These are phyloP conservation scores for Penicillium lagena DNA, from an alignment of 495 filamentous ascomycete species.

Conservation along the genomic window DNA sequence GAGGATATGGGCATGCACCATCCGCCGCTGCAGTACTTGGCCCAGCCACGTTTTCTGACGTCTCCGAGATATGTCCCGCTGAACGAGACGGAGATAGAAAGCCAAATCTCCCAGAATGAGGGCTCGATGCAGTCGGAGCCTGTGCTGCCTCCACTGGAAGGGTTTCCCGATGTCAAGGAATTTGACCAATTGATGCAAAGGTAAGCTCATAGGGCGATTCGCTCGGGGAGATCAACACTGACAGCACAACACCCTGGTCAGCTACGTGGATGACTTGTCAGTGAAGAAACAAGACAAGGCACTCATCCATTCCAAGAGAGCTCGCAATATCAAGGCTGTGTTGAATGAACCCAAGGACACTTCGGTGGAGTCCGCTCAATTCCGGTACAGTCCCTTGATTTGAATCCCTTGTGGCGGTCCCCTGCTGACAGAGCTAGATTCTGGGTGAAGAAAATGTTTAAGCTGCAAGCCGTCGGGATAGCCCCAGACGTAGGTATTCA, in stretches of 20 bases:
- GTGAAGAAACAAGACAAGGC: slow-evolving; percentile 56
- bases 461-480: slow-evolving; percentile 34
- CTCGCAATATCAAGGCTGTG: slow-evolving; percentile 48
- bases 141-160: slow-evolving; percentile 37
- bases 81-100: slow-evolving; percentile 35
- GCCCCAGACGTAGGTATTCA: slow-evolving; percentile 25
- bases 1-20: slow-evolving; percentile 28
- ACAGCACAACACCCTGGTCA: slow-evolving; percentile 4
- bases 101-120: slow-evolving; percentile 38
- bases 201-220: slow-evolving; percentile 15
- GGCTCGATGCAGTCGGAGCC: slow-evolving; percentile 37
- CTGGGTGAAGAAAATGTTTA: slow-evolving; percentile 60
- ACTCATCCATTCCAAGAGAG: slow-evolving; percentile 47
- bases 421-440: slow-evolving; percentile 33
- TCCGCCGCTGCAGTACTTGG: slow-evolving; percentile 25
- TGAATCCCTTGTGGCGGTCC: background rate
- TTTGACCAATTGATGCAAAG: slow-evolving; percentile 51
- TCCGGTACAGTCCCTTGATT: slow-evolving; percentile 28
- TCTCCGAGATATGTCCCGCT: slow-evolving; percentile 29
- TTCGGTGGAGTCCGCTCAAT: slow-evolving; percentile 53
- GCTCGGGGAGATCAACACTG: background rate
- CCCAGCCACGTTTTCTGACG: slow-evolving; percentile 30
- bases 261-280: slow-evolving; percentile 46
- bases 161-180: slow-evolving; percentile 46
- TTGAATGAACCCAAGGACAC: slow-evolving; percentile 51